These are phyloP conservation scores for Paramecium sexaurelia DNA, from an alignment of 73 alveolate species.

Conservation along the genomic window DNA sequence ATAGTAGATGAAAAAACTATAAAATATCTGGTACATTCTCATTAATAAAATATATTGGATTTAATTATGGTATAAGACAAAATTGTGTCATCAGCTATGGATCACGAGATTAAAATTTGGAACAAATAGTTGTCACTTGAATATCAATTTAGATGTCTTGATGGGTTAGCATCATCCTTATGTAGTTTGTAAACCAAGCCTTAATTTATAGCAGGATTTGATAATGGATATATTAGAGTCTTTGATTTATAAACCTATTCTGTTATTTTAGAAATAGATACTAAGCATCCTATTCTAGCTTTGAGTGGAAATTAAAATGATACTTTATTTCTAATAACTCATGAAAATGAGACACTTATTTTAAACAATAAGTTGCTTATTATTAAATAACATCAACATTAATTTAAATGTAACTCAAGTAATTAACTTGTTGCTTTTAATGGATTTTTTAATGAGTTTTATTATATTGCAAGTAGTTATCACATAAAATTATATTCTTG, in stretches of 20 bases:
- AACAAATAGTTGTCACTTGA: background rate
- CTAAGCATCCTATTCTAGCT: background rate
- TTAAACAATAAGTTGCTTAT: background rate
- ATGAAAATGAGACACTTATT: conserved; percentile 7
- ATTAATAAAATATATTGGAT: conserved; percentile 23
- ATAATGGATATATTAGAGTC: conserved; percentile 27
- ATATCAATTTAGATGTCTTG: conserved; percentile 45
- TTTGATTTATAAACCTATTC: background rate
- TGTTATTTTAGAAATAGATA: conserved; percentile 7
- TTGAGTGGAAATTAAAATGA: background rate
- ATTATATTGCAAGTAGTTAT: conserved; percentile 12
- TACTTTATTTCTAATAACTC: background rate
- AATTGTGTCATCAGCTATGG: conserved; percentile 36
- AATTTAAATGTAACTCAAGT: background rate
- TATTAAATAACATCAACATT: conserved; percentile 27
- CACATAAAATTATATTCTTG: conserved; percentile 21
- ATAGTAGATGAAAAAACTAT: background rate
- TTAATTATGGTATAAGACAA: background rate
- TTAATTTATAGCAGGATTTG: conserved; percentile 28
- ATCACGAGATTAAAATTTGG: conserved; percentile 42
- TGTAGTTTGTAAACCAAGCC: background rate
- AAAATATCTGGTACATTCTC: conserved; percentile 42
- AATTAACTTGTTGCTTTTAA: background rate
- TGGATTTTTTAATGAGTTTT: conserved; percentile 24
- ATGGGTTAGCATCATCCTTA: background rate